phyloP scores from a whole-genome alignment of 139 green algal species.

The Coelastrella sp. region DNA sequence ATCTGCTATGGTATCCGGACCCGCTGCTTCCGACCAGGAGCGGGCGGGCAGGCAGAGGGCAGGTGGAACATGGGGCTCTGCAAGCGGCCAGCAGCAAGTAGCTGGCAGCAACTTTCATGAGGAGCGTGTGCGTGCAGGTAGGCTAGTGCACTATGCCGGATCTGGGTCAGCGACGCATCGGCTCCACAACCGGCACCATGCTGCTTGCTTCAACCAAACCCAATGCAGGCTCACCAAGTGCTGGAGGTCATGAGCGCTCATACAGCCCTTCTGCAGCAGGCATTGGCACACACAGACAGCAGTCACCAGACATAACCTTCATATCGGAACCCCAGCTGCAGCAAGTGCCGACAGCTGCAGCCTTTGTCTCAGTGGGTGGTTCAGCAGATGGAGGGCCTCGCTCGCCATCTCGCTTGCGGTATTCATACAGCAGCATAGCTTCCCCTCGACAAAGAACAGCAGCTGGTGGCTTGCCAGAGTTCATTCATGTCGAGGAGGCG shows the following conservation, averaged over 20 bases:
- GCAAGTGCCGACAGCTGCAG: background rate
- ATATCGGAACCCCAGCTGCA: background rate
- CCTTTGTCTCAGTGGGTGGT: background rate
- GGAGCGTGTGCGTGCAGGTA: background rate
- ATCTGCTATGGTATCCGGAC: too few species aligned
- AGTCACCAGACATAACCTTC: background rate
- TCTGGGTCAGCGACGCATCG: too few species aligned
- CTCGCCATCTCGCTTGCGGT: constrained; percentile 38
- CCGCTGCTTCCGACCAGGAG: background rate
- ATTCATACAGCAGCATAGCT: background rate
- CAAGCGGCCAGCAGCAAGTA: background rate
- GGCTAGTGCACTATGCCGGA: background rate
- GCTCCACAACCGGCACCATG: background rate
- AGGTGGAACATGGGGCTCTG: background rate
- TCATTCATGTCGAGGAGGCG: constrained; percentile 32
- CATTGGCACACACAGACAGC: background rate
- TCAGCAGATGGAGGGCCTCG: constrained; percentile 8
- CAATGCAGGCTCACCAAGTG: background rate
- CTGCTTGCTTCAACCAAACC: background rate
- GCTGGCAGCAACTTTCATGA: background rate
- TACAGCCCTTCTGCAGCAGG: constrained; percentile 7
- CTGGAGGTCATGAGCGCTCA: background rate
- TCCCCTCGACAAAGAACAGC: background rate
- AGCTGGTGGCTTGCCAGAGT: background rate
- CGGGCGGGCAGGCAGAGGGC: background rate